Base-by-base conservation (phyloP, 306 rosid genomes). In the Benincasa hispida region DNA sequence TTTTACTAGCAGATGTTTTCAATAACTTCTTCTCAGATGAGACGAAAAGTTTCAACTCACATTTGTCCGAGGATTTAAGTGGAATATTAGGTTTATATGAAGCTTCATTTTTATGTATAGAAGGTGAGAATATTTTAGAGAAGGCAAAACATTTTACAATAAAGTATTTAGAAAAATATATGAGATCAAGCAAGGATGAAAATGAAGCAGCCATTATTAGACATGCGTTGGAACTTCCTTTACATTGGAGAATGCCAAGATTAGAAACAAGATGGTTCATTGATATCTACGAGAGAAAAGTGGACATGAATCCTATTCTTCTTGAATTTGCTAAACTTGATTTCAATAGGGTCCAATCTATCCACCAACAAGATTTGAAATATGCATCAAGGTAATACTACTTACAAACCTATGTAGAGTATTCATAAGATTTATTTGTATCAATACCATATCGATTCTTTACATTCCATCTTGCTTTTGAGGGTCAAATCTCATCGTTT, bases 211-310 rank as follows among this genome's bases (percentile, higher is more conserved):
- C 17, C 1, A n/a, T 73, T 19, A 48, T 82, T 14, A 63, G 2
- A 3, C 85, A 63, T 56, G 73, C 77, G 4, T 57, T 82, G 65
- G 83, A 79, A 50, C 57, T 79, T 34, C 81, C 79, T 1, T 30
- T 79, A 2, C 83, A 62, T 54, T 79, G 86, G 83, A 72, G 79
- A 39, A 47, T 69, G 53, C 37, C 37, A 0, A 70, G 78, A 55
- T 51, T 50, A 14, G 81, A 83, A 8, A 1, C 79, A 5, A 56
- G 57, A 3, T 76, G 86, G 83, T 83, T 69, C 72, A 70, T 83
- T 70, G 73, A 79, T 32, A 34, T 68, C 3, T 82, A 78, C 2
- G 76, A 62, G 12, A 79, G 57, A 12, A 45, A 10, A 50, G 5
- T 6, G 4, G 77, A 56, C 19, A 54, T 24, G 57, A 78, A 69